Percentiles rank a stretch among this genome's conserved stretches.
These are phyloP conservation scores for Pyrrhoderma lamaoense DNA, from an alignment of 1,284 basidiomycete species.

Conservation along the genomic window DNA sequence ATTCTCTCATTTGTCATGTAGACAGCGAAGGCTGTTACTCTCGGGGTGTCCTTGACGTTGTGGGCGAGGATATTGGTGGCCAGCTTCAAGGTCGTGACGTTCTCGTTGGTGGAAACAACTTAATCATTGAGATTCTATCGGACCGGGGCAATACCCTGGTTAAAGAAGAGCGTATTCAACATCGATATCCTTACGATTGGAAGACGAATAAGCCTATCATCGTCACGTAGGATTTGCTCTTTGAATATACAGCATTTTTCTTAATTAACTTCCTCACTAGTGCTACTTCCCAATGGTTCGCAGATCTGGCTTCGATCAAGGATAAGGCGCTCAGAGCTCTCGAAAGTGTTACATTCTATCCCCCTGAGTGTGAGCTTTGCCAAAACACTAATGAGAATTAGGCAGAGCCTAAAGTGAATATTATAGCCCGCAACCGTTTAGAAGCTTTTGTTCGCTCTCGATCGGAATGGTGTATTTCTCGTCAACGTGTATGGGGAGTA, in stretches of 20 bases:
- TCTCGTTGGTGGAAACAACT: conserved; percentile 61
- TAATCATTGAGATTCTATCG: conserved; percentile 59
- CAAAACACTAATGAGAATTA: too few species aligned
- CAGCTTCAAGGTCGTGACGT: conserved; percentile 67
- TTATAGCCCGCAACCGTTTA: conserved; percentile 73
- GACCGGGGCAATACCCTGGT: conserved; percentile 49
- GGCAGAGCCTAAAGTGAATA: too few species aligned
- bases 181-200: conserved; percentile 98
- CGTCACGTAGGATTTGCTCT: conserved; percentile 53
- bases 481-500: conserved; percentile 97
- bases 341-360: conserved; percentile 70
- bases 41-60: conserved; percentile 43
- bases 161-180: conserved; percentile 67
- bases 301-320: conserved; percentile 84
- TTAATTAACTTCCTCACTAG: conserved; percentile 32
- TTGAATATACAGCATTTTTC: conserved; percentile 1
- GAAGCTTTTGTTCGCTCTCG: conserved; percentile 81
- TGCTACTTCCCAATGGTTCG: conserved; percentile 99
- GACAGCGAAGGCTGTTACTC: conserved; percentile 77
- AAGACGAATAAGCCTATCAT: conserved; percentile 92
- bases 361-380: conserved; percentile 61
- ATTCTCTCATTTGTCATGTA: conserved; percentile 62
- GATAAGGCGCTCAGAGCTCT: conserved; percentile 68
- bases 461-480: conserved; percentile 98
- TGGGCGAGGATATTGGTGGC: conserved; percentile 38